phyloP scores from a whole-genome alignment of 1,139 yeast species.

The Pichia sp. region DNA sequence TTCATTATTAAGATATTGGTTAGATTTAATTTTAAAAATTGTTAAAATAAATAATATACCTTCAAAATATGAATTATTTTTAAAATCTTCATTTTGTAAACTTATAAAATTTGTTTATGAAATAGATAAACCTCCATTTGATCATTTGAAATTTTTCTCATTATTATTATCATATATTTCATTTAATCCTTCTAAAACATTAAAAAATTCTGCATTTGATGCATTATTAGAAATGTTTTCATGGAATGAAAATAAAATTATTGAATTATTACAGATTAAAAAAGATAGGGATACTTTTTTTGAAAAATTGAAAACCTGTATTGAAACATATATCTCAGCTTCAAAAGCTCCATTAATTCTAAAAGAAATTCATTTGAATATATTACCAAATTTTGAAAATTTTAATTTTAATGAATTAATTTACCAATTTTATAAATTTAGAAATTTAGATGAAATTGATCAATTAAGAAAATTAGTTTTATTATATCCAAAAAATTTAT shows the following conservation, averaged over 20 bases:
- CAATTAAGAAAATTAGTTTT: background rate
- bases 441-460: background rate
- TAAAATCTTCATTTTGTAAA: background rate
- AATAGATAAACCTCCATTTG: background rate
- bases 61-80: background rate
- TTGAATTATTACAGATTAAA: background rate
- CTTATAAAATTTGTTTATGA: background rate
- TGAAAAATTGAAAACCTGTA: background rate
- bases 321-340: too few species aligned
- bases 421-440: background rate
- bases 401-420: background rate
- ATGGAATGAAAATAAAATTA: background rate
- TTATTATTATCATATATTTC: conserved; percentile 2
- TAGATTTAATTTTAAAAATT: background rate
- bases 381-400: background rate
- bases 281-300: background rate
- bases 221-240: background rate
- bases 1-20: too few species aligned
- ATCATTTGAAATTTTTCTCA: conserved; percentile 1
- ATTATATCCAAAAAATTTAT: background rate
- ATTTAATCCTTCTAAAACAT: background rate
- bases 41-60: conserved; percentile 1
- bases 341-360: background rate
- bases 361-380: background rate
- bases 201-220: background rate